Evolutionary conservation across 2,329 filamentous ascomycete species (phyloP).

Genomic region (Aspergillus sp.): DNA sequence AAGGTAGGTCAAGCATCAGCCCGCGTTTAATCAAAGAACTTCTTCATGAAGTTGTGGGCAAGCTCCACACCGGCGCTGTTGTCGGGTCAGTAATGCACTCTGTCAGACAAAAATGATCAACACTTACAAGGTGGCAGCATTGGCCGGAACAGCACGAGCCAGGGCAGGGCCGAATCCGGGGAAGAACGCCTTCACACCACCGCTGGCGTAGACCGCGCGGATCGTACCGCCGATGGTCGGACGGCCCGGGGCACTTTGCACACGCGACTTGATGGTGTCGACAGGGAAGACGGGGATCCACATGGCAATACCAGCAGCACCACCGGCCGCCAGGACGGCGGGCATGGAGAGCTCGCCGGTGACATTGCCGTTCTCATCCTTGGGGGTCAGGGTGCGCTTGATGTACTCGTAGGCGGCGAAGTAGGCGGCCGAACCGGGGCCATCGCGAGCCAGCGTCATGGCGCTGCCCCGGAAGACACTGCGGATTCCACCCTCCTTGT

Average conservation of each 20-base stretch:
- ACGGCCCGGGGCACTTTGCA: slow-evolving; percentile 88
- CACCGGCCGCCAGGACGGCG: slow-evolving; percentile 83
- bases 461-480: slow-evolving; percentile 88
- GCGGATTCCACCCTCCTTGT: slow-evolving; percentile 83
- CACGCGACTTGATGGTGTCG: slow-evolving; percentile 89
- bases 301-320: slow-evolving; percentile 92
- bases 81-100: slow-evolving; percentile 6
- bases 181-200: slow-evolving; percentile 91
- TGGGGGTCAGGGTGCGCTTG: slow-evolving; percentile 81
- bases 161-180: slow-evolving; percentile 92
- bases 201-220: slow-evolving; percentile 74
- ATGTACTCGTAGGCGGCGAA: slow-evolving; percentile 97
- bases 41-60: slow-evolving; percentile 51
- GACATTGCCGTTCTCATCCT: slow-evolving; percentile 71
- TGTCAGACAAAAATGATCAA: background rate
- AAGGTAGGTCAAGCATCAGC: background rate
- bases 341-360: slow-evolving; percentile 75
- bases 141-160: slow-evolving; percentile 89
- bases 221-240: slow-evolving; percentile 79
- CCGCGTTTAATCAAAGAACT: slow-evolving; percentile 33
- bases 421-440: slow-evolving; percentile 89
- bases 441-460: slow-evolving; percentile 91
- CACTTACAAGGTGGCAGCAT: slow-evolving; percentile 81
- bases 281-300: slow-evolving; percentile 99
- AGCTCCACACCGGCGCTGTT: slow-evolving; percentile 48